Percentiles rank a stretch among this genome's conserved stretches.
Evolutionary conservation across 139 green algal genomes (phyloP).

Genomic region (Chlamydomonas sphaeroides): DNA sequence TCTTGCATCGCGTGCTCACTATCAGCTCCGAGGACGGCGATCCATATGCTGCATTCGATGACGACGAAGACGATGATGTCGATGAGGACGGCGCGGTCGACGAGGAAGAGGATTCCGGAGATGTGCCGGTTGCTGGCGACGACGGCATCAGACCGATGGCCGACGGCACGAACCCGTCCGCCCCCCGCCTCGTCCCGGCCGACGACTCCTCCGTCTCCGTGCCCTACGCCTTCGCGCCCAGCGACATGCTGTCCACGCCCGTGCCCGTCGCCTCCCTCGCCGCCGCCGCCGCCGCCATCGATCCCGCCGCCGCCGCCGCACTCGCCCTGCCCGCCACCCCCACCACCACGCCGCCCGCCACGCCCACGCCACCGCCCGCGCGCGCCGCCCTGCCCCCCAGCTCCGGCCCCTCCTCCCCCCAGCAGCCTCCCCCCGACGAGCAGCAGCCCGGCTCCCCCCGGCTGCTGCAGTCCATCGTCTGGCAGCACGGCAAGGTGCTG

Average conservation of each 20-base stretch:
- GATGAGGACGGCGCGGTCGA: not conserved
- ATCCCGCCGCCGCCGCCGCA: not conserved
- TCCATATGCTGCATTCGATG: slow-evolving; percentile 9
- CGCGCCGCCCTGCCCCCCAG: not conserved
- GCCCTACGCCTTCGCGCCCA: slow-evolving; percentile 23
- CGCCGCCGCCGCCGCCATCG: not conserved
- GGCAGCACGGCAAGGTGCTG: slow-evolving; percentile 34
- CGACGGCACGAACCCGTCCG: too few relatives aligned
- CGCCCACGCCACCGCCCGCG: too few relatives aligned
- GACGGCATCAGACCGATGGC: too few relatives aligned
- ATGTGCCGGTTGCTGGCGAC: too few relatives aligned
- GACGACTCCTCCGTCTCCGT: too few relatives aligned
- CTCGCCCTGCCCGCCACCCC: not conserved
- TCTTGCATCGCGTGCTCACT: slow-evolving; percentile 24
- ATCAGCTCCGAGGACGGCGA: slow-evolving; percentile 37
- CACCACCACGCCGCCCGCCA: not conserved
- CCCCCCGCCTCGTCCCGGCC: too few relatives aligned
- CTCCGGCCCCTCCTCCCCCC: too few relatives aligned
- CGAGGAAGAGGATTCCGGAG: not conserved
- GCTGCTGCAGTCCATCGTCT: slow-evolving; percentile 35
- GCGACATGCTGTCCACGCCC: slow-evolving; percentile 26
- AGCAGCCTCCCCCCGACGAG: too few relatives aligned
- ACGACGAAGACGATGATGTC: not conserved
- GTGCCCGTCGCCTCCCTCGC: not conserved
- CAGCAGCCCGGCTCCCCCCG: not conserved